Evolutionary conservation across 495 filamentous ascomycete genomes (phyloP), one percentile per base, ranked within the genome.

Genomic region (Peziza echinospora): DNA sequence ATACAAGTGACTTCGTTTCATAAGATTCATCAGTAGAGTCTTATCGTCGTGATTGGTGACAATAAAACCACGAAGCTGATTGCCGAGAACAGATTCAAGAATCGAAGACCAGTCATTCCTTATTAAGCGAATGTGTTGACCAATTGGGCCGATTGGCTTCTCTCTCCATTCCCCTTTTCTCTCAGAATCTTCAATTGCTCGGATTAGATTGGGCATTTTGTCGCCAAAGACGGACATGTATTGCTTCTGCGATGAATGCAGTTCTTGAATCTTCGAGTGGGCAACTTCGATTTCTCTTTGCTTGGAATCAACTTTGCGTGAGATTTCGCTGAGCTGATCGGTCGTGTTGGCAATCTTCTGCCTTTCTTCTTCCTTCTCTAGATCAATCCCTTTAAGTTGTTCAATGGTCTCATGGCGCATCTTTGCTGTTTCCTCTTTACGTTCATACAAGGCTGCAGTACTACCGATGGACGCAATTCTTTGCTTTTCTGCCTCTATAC

Each of bases 51-150:
- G 79, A 49, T 66, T 81, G 9, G 75, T 76, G 24, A 94, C 87
- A 45, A 94, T 67, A 58, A 96, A 99, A 11, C 67, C 73, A 47
- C 67, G 75, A 44, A 94, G 62, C 13, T 57, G 69, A 5, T 44
- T 55, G 41, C 82, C 82, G 37, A 93, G 62, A 3, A 70, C 69
- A 48, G 68, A 75, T 57, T 99, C 89, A 7, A 96, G 58, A 44
- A 86, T 73, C n/a, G 69, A 73, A 5, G 78, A 77, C 89, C 89
- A 99, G 54, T 80, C 65, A 5, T 81, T 80, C 49, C 89, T 75
- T 21, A 75, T 65, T 28, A 96, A 61, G 45, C 71, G 74, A 21
- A 96, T 67, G 53, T 84, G 71, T 8, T 72, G 63, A 21, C 84
- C 91, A 10, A 94, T 69, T 0, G 89, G 89, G 0, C 89, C 89